Base-by-base conservation (phyloP, 805 yeast species). In the Ogataea neopini region DNA sequence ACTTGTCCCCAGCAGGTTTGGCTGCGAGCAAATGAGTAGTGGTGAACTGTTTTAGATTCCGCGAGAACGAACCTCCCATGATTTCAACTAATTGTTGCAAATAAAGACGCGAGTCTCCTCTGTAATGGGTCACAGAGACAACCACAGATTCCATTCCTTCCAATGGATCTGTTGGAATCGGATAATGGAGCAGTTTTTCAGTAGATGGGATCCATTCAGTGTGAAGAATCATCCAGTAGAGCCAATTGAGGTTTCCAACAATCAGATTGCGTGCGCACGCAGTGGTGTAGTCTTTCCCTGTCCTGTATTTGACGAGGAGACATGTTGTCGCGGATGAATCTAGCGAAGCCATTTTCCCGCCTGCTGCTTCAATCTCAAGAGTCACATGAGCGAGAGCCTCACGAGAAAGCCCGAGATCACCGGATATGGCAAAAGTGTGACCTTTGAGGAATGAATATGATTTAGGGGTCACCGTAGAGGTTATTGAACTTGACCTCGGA, bases 61-160 rank as follows among this genome's bases (percentile, higher is more conserved):
- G 79, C 1, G 96, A 84, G 63, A 86, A 88, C 0, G 67, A 67
- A 0, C 92, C 97, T 2, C 98, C 97, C 58, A 88, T 61, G 0
- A 84, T 72, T 17, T 72, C 71, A 3, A 86, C 79, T 10, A 92
- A 69, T 40, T 73, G 73, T 45, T 83, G 81, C 29, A 94, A 67
- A 57, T 88, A 92, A 32, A 72, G 69, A 36, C 99, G 70, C 1
- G 96, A 86, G 59, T 86, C 94, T 0, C 97, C 97, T 18, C 86
- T 78, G 60, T 87, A 90, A 58, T 89, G 88, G 0, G 97, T 84
- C 3, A 88, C 77, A 8, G 89, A 75, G 9, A 89, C 77, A 3
- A 73, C 68, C 32, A 81, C 63, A n/a, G 76, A 73, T 13, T 69
- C 67, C 72, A 86, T 78, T 4, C 74, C 80, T 1, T 76, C 70